Evolutionary conservation across 192 early-diverging fungal species (phyloP).

Genomic region (Geranomyces michiganensis): DNA sequence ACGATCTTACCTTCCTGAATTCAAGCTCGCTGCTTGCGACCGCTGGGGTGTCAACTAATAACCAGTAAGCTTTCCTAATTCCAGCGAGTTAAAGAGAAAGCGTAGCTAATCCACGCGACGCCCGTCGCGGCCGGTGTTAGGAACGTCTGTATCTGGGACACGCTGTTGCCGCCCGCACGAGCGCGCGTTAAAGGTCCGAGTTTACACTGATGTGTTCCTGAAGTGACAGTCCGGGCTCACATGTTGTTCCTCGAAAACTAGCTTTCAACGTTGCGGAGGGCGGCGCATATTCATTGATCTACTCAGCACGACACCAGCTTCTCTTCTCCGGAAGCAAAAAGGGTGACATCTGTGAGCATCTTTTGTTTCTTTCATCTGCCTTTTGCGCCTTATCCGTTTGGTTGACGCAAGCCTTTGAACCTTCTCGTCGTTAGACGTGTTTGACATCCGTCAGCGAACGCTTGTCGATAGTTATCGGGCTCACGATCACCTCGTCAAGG

Average conservation of each 20-base stretch:
- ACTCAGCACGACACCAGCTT: constrained; percentile 60
- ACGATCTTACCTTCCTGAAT: constrained; percentile 76
- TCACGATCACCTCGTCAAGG: constrained; percentile 67
- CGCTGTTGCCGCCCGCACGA: constrained; percentile 67
- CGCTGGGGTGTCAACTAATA: constrained; percentile 62
- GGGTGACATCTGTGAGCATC: constrained; percentile 71
- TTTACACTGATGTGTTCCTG: not conserved
- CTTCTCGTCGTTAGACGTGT: constrained; percentile 54
- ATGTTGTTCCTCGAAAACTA: no score
- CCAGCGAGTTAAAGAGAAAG: not conserved
- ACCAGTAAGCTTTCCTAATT: constrained; percentile 29
- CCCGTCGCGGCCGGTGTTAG: constrained; percentile 17
- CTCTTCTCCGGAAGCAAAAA: constrained; percentile 74
- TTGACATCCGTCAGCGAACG: constrained; percentile 71
- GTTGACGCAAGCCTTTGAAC: not conserved
- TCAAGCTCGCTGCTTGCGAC: constrained; percentile 75
- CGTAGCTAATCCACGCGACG: not conserved
- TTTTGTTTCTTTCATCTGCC: not conserved
- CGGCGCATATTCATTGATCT: constrained; percentile 69
- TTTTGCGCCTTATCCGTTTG: no score
- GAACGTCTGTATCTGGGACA: constrained; percentile 79
- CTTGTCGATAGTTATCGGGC: constrained; percentile 70
- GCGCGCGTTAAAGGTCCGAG: constrained; percentile 52
- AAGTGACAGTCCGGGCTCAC: no score
- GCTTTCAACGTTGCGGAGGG: constrained; percentile 63